Evolutionary conservation across 495 filamentous ascomycete species (phyloP).

Genomic region (Penicillium maclennaniae): DNA sequence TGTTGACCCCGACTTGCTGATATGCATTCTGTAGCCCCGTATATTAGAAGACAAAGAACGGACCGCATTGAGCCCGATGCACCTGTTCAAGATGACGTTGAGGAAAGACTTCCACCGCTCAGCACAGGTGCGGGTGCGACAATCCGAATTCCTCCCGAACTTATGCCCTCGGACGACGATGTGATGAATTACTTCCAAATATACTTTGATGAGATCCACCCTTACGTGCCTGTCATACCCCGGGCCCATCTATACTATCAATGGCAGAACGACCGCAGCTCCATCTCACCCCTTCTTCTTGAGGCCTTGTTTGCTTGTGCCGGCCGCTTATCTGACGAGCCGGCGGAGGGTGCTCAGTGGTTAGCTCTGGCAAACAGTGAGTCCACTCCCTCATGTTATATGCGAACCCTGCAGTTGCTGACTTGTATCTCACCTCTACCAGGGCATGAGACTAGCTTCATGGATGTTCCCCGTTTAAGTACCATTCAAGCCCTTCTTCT

Average conservation of each 20-base stretch:
- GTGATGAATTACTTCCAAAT: constrained; percentile 85
- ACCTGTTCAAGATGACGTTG: constrained; percentile 70
- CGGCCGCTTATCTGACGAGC: constrained; percentile 76
- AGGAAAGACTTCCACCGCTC: constrained; percentile 67
- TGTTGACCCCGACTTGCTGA: constrained; percentile 6
- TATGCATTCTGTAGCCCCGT: constrained; percentile 58
- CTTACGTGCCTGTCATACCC: constrained; percentile 93
- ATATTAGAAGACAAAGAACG: constrained; percentile 74
- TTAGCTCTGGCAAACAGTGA: constrained; percentile 86
- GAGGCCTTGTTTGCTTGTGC: constrained; percentile 96
- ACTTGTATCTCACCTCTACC: constrained; percentile 12
- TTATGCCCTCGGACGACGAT: constrained; percentile 88
- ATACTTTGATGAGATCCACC: constrained; percentile 89
- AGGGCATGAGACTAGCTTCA: constrained; percentile 95
- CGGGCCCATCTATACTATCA: constrained; percentile 81
- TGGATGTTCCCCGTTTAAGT: constrained; percentile 89
- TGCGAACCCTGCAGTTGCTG: constrained; percentile 7
- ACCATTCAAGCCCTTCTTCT: constrained; percentile 91
- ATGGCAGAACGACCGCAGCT: constrained; percentile 80
- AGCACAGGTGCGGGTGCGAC: constrained; percentile 64
- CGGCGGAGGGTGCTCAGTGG: constrained; percentile 86
- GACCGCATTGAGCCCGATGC: constrained; percentile 61
- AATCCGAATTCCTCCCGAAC: constrained; percentile 84
- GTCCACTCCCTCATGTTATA: constrained; percentile 17
- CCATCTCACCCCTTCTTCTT: constrained; percentile 86